Conservation (phyloP, 2,329 filamentous ascomycete species). For the Rhexocercosporidium sp. region DNA sequence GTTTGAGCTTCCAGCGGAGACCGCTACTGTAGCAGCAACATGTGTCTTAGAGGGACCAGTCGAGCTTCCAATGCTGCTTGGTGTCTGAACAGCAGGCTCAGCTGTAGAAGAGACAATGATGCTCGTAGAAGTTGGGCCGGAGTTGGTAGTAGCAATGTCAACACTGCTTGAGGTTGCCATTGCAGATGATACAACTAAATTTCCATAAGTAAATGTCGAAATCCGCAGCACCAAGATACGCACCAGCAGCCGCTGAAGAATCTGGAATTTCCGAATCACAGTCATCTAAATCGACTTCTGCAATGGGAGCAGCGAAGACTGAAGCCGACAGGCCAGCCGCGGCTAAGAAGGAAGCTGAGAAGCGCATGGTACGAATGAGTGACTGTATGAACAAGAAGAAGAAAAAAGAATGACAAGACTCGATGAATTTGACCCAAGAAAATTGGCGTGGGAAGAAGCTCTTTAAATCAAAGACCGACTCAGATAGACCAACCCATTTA, state of each 20-base stretch:
- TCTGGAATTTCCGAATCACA: neutral
- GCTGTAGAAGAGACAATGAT: neutral
- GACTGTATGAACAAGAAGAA: neutral
- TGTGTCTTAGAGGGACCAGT: neutral
- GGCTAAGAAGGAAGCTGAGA: conserved; percentile 12
- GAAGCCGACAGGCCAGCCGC: conserved; percentile 15
- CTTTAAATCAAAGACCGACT: neutral
- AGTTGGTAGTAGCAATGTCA: neutral
- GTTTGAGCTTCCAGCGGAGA: conserved; percentile 18
- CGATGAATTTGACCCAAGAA: neutral
- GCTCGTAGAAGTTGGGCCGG: neutral
- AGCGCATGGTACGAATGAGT: conserved; percentile 40
- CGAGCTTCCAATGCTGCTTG: neutral
- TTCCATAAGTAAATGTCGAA: neutral
- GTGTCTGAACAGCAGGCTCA: neutral
- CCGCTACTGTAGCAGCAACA: neutral
- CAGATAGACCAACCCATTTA: neutral
- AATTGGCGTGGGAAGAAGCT: neutral
- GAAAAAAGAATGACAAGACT: neutral
- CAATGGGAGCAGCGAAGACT: conserved; percentile 8
- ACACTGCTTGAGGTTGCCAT: neutral
- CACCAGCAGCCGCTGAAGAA: neutral
- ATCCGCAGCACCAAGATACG: neutral
- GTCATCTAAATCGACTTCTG: neutral
- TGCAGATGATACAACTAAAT: neutral